Base-by-base conservation (phyloP, 1,284 basidiomycete species). In the Chalciporus sp. region DNA sequence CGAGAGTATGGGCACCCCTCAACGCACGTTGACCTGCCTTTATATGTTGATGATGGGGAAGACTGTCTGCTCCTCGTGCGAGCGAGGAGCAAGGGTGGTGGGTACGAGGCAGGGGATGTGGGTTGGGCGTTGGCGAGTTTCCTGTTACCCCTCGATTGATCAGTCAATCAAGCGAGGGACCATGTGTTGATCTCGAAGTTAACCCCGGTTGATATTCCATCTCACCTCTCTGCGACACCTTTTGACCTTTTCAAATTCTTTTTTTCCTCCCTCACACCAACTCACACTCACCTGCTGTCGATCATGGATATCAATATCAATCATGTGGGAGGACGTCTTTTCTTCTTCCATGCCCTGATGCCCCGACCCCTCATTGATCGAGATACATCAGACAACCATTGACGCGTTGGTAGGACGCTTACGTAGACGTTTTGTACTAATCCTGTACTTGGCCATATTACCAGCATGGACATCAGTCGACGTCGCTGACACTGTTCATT, bases 81-180 rank as follows among this genome's bases (percentile, higher is more conserved):
- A 47, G 80, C 84, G 65, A 69, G 68, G 14, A 43, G 47, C 29
- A 67, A 64, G 37, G 56, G 66, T 4, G 42, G 56, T 56, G 61
- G 55, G 58, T 55, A 62, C 29, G 67, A 69, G 3, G 35, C 56
- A 7, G 79, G 82, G 8, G 74, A 79, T 7, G 76, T 90, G n/a
- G 89, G 89, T 0, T 91, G 90, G 88, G 84, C 84, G 1, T 68
- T 92, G 55, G 89, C 90, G 29, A 91, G 89, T 68, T 92, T 90
- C 69, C 70, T 92, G 64, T 75, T 86, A 29, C 88, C 88, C 12
- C 63, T 83, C 57, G 76, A 75, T 26, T 73, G 53, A 61, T 53
- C 33, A 43, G 33, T 41, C 45, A 37, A 26, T 29, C n/a, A 44
- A 31, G 40, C 51, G 52, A 59, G 56, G 43, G 41, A 29, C 23